Percentiles rank a stretch among this genome's conserved stretches.
phyloP scores from a whole-genome alignment of 345 rosid species.

The Eucalyptus guilfoylei region DNA sequence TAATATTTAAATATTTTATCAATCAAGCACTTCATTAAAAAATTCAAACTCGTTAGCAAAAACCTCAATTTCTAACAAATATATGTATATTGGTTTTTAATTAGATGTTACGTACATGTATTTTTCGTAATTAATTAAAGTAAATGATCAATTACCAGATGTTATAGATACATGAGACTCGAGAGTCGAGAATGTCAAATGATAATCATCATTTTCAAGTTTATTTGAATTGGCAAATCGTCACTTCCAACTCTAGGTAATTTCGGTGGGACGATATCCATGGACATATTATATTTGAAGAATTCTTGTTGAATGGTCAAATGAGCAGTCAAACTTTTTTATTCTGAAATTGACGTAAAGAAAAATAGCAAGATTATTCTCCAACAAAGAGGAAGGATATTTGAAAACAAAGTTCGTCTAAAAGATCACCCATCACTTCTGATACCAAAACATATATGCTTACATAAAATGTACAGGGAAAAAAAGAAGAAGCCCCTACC shows the following conservation, averaged over 20 bases:
- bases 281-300: not conserved
- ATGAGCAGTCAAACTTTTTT: not conserved
- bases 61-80: too few species aligned
- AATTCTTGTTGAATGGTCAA: not conserved
- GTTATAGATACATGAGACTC: not conserved
- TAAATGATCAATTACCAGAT: not conserved
- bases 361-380: not conserved
- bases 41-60: too few species aligned
- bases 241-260: not conserved
- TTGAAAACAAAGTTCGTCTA: not conserved
- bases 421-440: not conserved
- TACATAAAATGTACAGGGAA: too few species aligned
- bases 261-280: not conserved
- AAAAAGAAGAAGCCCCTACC: too few species aligned
- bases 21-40: too few species aligned
- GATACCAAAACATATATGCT: too few species aligned
- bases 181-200: rapidly evolving
- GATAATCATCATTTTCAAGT: not conserved
- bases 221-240: not conserved
- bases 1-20: too few species aligned
- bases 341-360: not conserved
- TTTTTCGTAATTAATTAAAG: rapidly evolving
- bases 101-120: too few species aligned
- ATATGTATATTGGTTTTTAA: too few species aligned
- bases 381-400: not conserved